phyloP scores from a whole-genome alignment of 176 grass and related monocot genomes.

The Luzula sylvatica region DNA sequence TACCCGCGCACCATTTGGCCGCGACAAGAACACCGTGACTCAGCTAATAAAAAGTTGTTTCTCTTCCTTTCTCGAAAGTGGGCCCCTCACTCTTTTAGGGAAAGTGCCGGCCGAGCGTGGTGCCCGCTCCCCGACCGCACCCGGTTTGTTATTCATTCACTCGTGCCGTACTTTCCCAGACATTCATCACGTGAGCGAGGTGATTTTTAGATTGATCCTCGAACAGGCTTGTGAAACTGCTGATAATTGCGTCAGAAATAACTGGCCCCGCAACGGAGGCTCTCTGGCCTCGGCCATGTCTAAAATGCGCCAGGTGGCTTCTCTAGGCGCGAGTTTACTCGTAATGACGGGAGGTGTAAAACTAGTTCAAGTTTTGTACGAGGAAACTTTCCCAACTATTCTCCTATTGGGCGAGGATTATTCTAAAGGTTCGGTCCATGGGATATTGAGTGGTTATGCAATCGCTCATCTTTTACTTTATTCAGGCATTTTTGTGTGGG shows the following conservation, averaged over 20 bases:
- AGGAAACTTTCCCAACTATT: conserved; percentile 49
- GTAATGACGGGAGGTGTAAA: conserved; percentile 47
- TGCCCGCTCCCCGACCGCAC: conserved; percentile 21
- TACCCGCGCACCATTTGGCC: conserved; percentile 30
- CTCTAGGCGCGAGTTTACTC: conserved; percentile 51
- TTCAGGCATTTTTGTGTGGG: conserved; percentile 16
- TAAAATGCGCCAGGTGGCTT: conserved; percentile 40
- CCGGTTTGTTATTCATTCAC: conserved; percentile 48
- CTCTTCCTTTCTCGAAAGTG: conserved; percentile 53
- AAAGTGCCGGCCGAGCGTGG: conserved; percentile 21
- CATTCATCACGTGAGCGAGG: conserved; percentile 43
- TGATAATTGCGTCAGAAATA: conserved; percentile 30
- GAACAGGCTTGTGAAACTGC: conserved; percentile 38
- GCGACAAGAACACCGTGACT: conserved; percentile 45
- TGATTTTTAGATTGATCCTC: conserved; percentile 56
- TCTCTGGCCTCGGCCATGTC: conserved; percentile 40
- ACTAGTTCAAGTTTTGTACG: conserved; percentile 50
- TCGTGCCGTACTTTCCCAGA: conserved; percentile 44
- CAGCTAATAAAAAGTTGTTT: conserved; percentile 82
- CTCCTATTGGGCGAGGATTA: conserved; percentile 46
- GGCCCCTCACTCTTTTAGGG: conserved; percentile 20
- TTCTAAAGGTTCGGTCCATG: conserved; percentile 29
- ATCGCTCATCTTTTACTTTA: conserved; percentile 46
- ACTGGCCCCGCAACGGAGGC: conserved; percentile 16
- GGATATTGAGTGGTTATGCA: conserved; percentile 47